These are phyloP conservation scores for Brasenia schreberi DNA, from an alignment of 164 flowering plant genomes.

Conservation along the genomic window DNA sequence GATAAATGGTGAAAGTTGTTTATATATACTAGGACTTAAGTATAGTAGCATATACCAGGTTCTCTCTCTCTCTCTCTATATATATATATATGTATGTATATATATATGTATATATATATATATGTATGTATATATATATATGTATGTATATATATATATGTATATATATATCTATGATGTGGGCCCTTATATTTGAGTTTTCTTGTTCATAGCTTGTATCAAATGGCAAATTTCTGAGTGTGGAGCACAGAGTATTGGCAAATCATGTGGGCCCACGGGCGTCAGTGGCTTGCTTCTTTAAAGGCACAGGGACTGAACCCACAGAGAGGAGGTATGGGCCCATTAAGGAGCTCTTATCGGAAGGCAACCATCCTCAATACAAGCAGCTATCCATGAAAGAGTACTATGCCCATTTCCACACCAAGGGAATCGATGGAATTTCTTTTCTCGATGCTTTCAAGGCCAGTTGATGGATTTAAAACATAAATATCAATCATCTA, in stretches of 20 bases:
- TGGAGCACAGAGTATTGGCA: constrained; percentile 18
- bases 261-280: constrained; percentile 14
- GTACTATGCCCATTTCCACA: neutral
- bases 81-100: too few species aligned
- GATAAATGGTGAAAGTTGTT: too few species aligned
- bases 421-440: constrained; percentile 10
- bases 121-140: too few species aligned
- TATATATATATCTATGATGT: too few species aligned
- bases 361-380: constrained; percentile 18
- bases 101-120: too few species aligned
- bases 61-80: too few species aligned
- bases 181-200: too few species aligned
- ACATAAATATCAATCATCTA: too few species aligned
- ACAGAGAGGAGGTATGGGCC: constrained; percentile 16
- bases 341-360: constrained; percentile 25
- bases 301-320: neutral
- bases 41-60: too few species aligned
- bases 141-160: too few species aligned
- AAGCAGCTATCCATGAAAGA: constrained; percentile 7
- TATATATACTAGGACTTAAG: too few species aligned
- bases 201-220: constrained; percentile 12
- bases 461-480: neutral
- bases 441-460: constrained; percentile 3
- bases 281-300: constrained; percentile 22
- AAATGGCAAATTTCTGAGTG: constrained; percentile 19